Evolutionary conservation across 345 rosid genomes (phyloP), one percentile per base, ranked within the genome.

Genomic region (Acer negundo): DNA sequence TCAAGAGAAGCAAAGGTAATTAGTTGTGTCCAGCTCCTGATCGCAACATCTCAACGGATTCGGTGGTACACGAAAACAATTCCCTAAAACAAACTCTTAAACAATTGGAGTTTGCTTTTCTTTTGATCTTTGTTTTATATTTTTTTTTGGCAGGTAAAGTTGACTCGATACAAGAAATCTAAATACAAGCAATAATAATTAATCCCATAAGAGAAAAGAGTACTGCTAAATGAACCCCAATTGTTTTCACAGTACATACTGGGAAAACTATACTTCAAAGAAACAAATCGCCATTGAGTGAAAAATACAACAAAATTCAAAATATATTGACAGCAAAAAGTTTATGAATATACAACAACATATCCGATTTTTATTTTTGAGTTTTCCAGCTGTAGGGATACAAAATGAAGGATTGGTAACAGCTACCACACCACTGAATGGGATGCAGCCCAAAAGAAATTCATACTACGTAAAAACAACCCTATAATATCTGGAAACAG

Each of bases 271-370:
- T 40, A 28, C 46, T 38, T 13, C 20, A 2, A 20, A 59, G 76
- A 73, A 73, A 59, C 44, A 40, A 23, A 73, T 62, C 13, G 4
- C 51, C 44, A 8, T 13, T 22, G 13, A 16, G 23, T 3, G 8
- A 15, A 8, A 72, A n/a, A 19, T 16, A 53, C 58, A 53, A 42
- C 46, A 16, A 53, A 53, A 53, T 16, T 53, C 31, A 31, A 35
- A 55, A 26, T 11, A 26, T 24, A 28, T 62, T 62, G 55, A 26
- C 46, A 49, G 16, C 26, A 17, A 62, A 26, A 62, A 16, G 20
- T 75, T 63, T 28, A 31, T 7, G 61, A 75, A 65, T 64, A 75
- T 51, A 65, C 71, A 75, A 28, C 31, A 49, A n/a, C 23, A 64
- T 19, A 17, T 47, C 7, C 9, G 5, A 2, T 24, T 23, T 28